Conservation (phyloP, 768 basidiomycete species). For the Panellus pusillus region DNA sequence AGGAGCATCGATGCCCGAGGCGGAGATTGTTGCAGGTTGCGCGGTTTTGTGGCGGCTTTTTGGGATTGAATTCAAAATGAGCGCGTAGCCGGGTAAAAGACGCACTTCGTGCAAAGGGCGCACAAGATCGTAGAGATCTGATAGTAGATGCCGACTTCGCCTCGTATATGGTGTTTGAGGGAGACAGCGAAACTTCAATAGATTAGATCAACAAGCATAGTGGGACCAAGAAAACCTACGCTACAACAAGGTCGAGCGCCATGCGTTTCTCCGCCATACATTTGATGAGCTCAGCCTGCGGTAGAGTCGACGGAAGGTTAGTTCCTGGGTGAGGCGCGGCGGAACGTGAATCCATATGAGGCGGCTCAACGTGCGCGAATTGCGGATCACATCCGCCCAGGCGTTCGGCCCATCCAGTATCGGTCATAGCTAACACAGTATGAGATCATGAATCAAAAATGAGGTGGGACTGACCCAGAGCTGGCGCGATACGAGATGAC, state of each 20-base stretch:
- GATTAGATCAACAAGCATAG: neutral
- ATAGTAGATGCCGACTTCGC: conserved; percentile 61
- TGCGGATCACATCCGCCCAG: conserved; percentile 59
- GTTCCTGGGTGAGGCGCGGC: conserved; percentile 34
- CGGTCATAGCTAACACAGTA: conserved; percentile 49
- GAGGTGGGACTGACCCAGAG: conserved; percentile 17
- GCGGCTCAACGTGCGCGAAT: conserved; percentile 48
- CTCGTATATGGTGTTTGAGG: conserved; percentile 63
- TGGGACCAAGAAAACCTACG: conserved; percentile 33
- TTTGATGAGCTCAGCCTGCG: conserved; percentile 40
- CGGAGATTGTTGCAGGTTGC: neutral
- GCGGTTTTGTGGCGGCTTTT: neutral
- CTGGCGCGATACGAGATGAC: conserved; percentile 70
- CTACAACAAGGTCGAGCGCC: conserved; percentile 59
- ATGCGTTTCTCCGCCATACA: conserved; percentile 63
- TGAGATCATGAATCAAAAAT: neutral
- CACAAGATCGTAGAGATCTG: conserved; percentile 60
- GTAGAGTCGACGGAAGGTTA: conserved; percentile 8
- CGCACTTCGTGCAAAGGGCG: conserved; percentile 55
- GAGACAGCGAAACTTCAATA: conserved; percentile 49
- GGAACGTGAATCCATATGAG: conserved; percentile 67
- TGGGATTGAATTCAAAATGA: neutral
- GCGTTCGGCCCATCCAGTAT: conserved; percentile 58
- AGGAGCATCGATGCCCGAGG: too few species aligned
- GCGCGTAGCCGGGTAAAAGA: neutral